Conservation (phyloP, 2,329 filamentous ascomycete species). For the Metarhizium humberi region DNA sequence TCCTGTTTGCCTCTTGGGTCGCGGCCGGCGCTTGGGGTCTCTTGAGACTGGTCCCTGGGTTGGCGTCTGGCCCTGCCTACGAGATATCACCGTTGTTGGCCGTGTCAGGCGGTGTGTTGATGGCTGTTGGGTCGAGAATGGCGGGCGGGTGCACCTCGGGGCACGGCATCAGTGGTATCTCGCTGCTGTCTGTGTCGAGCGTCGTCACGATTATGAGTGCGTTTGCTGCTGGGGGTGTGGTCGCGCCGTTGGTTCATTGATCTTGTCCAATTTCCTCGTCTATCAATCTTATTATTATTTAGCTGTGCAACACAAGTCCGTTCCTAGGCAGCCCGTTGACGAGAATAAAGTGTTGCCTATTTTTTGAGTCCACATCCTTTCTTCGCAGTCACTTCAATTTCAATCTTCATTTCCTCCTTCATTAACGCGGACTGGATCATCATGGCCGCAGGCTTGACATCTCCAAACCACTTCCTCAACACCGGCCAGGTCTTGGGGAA, state of each 20-base stretch:
- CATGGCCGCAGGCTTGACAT: constrained; percentile 41
- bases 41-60: constrained; percentile 20
- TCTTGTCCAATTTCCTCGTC: neutral
- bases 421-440: constrained; percentile 43
- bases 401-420: constrained; percentile 38
- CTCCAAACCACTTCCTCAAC: constrained; percentile 38
- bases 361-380: constrained; percentile 13
- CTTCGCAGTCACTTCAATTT: constrained; percentile 33
- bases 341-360: neutral
- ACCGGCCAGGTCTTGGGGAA: constrained; percentile 41
- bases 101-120: constrained; percentile 43
- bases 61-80: constrained; percentile 15
- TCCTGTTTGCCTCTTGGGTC: constrained; percentile 45
- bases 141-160: constrained; percentile 61
- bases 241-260: constrained; percentile 19
- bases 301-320: neutral
- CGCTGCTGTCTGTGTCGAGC: constrained; percentile 52
- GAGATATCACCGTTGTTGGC: constrained; percentile 30
- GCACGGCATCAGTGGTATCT: constrained; percentile 59
- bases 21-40: constrained; percentile 35
- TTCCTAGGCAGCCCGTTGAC: neutral
- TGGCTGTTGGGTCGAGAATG: constrained; percentile 51
- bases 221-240: constrained; percentile 40
- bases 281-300: too few species aligned
- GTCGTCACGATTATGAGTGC: constrained; percentile 50